Conservation (phyloP, 139 green algal genomes). For the Asterochloris sp. region DNA sequence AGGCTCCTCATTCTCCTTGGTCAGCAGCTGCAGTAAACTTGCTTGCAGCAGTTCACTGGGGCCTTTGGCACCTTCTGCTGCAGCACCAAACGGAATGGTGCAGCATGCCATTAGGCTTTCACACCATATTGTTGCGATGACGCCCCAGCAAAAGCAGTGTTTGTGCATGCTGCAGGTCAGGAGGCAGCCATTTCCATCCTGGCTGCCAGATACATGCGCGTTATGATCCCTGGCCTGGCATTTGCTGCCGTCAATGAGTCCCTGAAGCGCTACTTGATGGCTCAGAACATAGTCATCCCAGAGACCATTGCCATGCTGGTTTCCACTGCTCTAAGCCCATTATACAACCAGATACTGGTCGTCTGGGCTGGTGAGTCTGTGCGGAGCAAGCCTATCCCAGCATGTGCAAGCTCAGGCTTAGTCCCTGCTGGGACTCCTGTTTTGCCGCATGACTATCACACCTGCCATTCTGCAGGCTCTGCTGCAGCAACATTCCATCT, state of each 20-base stretch:
- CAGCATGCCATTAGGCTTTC: no score
- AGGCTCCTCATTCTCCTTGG: constrained; percentile 41
- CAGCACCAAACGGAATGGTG: no score
- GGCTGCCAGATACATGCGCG: constrained; percentile 39
- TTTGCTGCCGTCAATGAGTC: constrained; percentile 34
- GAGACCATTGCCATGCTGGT: constrained; percentile 34
- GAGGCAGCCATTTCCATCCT: constrained; percentile 33
- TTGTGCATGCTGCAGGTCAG: constrained; percentile 28
- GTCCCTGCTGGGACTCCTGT: no score
- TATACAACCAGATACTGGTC: not conserved
- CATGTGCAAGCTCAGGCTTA: no score
- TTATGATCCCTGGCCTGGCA: constrained; percentile 41
- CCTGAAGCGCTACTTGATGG: constrained; percentile 52
- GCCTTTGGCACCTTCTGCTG: no score
- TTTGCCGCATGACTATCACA: no score
- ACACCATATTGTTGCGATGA: not conserved
- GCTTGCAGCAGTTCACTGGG: not conserved
- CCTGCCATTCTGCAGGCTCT: no score
- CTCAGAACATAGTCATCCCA: constrained; percentile 23
- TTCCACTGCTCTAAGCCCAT: constrained; percentile 8
- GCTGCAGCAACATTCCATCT: no score
- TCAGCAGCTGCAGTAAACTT: not conserved
- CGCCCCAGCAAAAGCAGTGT: not conserved
- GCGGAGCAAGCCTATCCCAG: no score
- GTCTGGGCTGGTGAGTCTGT: not conserved